Base-by-base conservation (phyloP, 2,329 filamentous ascomycete species). In the Knoxdaviesia proteae region DNA sequence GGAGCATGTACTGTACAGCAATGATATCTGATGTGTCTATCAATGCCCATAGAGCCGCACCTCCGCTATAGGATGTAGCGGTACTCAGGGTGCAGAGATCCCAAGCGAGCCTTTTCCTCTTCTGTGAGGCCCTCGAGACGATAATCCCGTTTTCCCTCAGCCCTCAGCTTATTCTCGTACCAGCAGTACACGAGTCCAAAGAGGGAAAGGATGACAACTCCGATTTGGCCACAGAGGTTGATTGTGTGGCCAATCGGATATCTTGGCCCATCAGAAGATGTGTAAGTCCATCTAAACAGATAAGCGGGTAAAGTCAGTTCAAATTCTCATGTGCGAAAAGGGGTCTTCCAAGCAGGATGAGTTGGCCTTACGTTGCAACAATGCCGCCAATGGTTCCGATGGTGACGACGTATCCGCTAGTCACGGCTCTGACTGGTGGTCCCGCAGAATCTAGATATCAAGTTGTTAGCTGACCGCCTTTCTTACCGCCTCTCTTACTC, bases 371-470 rank as follows among this genome's bases (percentile, higher is more conserved):
- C 53, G 68, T 71, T 33, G 71, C 67, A 3, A 75, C 55, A 36
- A 76, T 68, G 31, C 69, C 70, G 36, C 71, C 71, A 7, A 68
- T 58, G 1, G 68, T 74, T 7, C 71, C 71, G 3, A 76, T 50
- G 0, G 60, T 62, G 7, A 70, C 65, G 35, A 75, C 65, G 47
- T 69, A 75, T 4, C 61, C 70, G 29, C 67, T 62, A 0, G 68
- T 63, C 0, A 75, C 67, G 5, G 71, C 71, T 30, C 70, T 63
- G 1, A 74, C 59, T 7, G 69, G 63, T 0, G 71, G 69, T 0
- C 71, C 70, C 0, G 65, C 64, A 0, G 71, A 62, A 47, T 76
- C 59, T 62, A 8, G 7, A 30, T 20, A 11, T 20, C 1, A 44
- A 43, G 0, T 46, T 46, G 5, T 54, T 48, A 11, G 49, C 48